These are phyloP conservation scores for Chaetomium strumarium DNA, from an alignment of 2,329 filamentous ascomycete genomes.

Conservation along the genomic window DNA sequence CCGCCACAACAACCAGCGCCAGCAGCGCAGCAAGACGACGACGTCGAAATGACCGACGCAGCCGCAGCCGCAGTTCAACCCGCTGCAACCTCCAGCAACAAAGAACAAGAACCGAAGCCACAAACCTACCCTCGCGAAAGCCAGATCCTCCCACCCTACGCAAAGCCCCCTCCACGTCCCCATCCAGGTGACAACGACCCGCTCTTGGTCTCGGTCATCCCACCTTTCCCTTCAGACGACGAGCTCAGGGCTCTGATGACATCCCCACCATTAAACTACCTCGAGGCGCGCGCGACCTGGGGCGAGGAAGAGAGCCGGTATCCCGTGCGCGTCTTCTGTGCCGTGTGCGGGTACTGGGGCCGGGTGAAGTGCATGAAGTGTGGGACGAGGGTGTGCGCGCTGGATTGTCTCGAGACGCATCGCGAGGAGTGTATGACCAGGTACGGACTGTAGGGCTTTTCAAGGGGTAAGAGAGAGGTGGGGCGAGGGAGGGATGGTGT, in stretches of 20 bases:
- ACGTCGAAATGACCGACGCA: constrained; percentile 38
- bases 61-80: constrained; percentile 13
- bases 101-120: not conserved
- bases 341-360: constrained; percentile 79
- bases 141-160: constrained; percentile 33
- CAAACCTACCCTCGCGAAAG: constrained; percentile 26
- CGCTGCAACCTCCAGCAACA: constrained; percentile 6
- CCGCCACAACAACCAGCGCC: constrained; percentile 25
- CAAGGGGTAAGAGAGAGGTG: not conserved
- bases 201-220: constrained; percentile 53
- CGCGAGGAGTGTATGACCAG: constrained; percentile 64
- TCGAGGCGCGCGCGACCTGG: constrained; percentile 52
- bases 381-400: constrained; percentile 68
- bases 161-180: constrained; percentile 29
- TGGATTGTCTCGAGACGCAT: constrained; percentile 68
- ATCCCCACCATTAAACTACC: constrained; percentile 61
- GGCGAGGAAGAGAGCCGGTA: constrained; percentile 37
- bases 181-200: constrained; percentile 50
- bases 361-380: constrained; percentile 70
- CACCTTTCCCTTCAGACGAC: constrained; percentile 50
- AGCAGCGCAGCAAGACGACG: constrained; percentile 14
- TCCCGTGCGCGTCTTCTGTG: constrained; percentile 63
- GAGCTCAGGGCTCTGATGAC: constrained; percentile 60
- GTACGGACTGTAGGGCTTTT: constrained; percentile 43
- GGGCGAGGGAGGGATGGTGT: too few relatives aligned